Evolutionary conservation across 2,329 filamentous ascomycete species (phyloP).

Genomic region (Claviceps humidiphila): DNA sequence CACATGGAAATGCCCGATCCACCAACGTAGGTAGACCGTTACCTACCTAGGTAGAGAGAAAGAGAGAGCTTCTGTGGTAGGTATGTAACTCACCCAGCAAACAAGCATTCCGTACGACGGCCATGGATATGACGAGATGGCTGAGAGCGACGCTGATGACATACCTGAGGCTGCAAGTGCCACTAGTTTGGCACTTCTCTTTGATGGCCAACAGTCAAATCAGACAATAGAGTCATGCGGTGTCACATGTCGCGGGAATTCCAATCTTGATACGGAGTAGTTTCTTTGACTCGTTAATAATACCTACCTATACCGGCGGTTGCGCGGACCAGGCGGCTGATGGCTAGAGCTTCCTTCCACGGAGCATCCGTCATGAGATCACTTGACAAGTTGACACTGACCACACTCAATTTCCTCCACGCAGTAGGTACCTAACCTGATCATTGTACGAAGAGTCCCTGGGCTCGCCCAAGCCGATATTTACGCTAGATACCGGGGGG

Average conservation of each 20-base stretch:
- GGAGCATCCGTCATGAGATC: constrained; percentile 2
- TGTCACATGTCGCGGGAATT: background rate
- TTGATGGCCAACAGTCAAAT: background rate
- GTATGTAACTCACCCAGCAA: background rate
- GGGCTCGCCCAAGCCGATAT: background rate
- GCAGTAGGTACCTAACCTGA: background rate
- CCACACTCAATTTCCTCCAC: background rate
- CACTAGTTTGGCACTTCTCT: background rate
- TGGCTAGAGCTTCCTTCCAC: too few relatives aligned
- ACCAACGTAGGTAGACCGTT: background rate
- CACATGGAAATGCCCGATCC: background rate
- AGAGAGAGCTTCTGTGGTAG: background rate
- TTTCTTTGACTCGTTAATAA: background rate
- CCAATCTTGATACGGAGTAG: too few relatives aligned
- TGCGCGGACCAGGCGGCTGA: background rate
- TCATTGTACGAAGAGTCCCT: background rate
- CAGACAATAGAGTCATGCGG: constrained; percentile 1
- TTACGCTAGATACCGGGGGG: background rate
- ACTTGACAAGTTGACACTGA: background rate
- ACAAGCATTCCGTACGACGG: background rate
- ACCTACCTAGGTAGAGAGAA: background rate
- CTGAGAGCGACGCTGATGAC: too few relatives aligned
- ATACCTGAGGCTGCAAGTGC: too few relatives aligned
- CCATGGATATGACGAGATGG: background rate
- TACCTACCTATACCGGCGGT: background rate